Conservation (phyloP, 75 land plant species). For the Adiantum capillusveneris region DNA sequence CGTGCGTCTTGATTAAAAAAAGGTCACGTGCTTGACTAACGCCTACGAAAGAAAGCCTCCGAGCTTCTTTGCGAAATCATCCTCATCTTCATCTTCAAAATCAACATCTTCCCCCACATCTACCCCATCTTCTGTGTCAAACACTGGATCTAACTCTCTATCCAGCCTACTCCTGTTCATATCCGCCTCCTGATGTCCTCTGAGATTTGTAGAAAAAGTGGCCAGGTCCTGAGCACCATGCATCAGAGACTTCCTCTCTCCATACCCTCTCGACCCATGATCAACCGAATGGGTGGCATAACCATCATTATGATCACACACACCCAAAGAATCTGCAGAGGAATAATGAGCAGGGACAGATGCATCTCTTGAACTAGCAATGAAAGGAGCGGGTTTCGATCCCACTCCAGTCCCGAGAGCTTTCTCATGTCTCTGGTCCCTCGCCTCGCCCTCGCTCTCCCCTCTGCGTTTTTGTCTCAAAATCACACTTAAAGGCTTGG, state of each 20-base stretch:
- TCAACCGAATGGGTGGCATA: too few relatives aligned
- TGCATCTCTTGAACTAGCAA: too few relatives aligned
- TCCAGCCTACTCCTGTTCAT: neutral
- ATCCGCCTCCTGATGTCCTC: neutral
- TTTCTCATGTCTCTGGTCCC: slow-evolving; percentile 5
- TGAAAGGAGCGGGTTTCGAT: too few relatives aligned
- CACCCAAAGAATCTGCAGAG: too few relatives aligned
- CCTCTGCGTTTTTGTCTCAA: slow-evolving; percentile 23
- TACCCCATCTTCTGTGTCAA: slow-evolving; percentile 1
- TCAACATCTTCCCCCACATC: slow-evolving; percentile 31
- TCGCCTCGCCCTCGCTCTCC: neutral
- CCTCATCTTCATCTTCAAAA: slow-evolving; percentile 57
- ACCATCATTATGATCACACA: too few relatives aligned
- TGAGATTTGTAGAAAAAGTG: neutral
- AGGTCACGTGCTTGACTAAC: too few relatives aligned
- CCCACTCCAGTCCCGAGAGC: neutral
- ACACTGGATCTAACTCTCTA: neutral
- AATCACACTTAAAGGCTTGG: slow-evolving; percentile 36
- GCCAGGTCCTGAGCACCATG: too few relatives aligned
- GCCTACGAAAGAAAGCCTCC: slow-evolving; percentile 49
- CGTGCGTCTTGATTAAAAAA: neutral
- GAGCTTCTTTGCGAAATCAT: slow-evolving; percentile 62
- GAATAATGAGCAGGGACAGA: too few relatives aligned
- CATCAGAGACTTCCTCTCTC: too few relatives aligned
- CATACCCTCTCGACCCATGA: too few relatives aligned